These are phyloP conservation scores for Knoxdaviesia proteae DNA, from an alignment of 2,329 filamentous ascomycete genomes.

Conservation along the genomic window DNA sequence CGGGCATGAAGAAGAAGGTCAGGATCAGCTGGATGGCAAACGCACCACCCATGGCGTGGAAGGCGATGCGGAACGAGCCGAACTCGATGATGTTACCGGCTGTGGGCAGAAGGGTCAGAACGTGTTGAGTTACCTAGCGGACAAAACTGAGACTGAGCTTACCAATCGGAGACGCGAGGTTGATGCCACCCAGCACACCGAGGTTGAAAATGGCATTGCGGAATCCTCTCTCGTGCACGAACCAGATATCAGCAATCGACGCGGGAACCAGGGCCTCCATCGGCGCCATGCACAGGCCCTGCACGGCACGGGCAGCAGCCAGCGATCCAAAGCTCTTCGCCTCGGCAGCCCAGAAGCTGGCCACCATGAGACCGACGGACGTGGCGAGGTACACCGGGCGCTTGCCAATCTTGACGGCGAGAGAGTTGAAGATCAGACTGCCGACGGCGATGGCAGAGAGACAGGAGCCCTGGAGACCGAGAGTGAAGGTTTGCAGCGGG, in stretches of 20 bases:
- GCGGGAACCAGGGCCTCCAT: constrained; percentile 18
- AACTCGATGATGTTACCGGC: constrained; percentile 17
- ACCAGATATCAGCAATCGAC: constrained; percentile 20
- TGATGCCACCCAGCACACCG: constrained; percentile 19
- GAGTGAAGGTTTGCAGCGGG: constrained; percentile 12
- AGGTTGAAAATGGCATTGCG: constrained; percentile 19
- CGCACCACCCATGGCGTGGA: constrained; percentile 19
- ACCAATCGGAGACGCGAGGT: constrained; percentile 18
- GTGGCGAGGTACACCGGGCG: constrained; percentile 15
- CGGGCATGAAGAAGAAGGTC: constrained; percentile 20
- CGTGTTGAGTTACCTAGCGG: neutral
- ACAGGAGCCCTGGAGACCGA: constrained; percentile 14
- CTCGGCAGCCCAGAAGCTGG: constrained; percentile 14
- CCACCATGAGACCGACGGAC: constrained; percentile 13
- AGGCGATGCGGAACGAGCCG: constrained; percentile 12
- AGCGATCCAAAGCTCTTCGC: constrained; percentile 12
- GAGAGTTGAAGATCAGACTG: constrained; percentile 13
- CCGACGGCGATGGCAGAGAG: constrained; percentile 15
- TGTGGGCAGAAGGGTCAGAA: constrained; percentile 3
- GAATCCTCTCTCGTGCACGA: constrained; percentile 20
- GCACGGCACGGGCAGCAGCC: constrained; percentile 12
- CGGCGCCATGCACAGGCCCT: constrained; percentile 16
- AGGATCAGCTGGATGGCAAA: constrained; percentile 16
- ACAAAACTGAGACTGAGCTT: constrained; percentile 2
- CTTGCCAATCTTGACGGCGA: constrained; percentile 17